Evolutionary conservation across 805 yeast species (phyloP).

Genomic region (Wickerhamomyces bovis): DNA sequence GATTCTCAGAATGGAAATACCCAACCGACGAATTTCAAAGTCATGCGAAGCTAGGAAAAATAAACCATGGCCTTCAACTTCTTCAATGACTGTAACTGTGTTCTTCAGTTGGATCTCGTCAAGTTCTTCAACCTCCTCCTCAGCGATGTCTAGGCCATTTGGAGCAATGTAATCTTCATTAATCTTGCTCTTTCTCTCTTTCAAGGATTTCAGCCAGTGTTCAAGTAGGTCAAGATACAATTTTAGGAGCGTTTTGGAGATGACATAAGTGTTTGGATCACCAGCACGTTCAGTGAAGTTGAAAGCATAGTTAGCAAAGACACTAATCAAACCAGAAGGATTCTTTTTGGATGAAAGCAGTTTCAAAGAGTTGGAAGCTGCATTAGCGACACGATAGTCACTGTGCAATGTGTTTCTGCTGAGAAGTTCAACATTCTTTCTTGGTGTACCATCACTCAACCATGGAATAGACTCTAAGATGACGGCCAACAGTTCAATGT

Average conservation of each 20-base stretch:
- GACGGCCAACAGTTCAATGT: conserved; percentile 60
- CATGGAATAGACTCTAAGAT: conserved; percentile 72
- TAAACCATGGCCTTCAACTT: conserved; percentile 91
- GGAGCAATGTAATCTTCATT: conserved; percentile 11
- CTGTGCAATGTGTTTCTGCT: conserved; percentile 72
- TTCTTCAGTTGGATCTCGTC: conserved; percentile 74
- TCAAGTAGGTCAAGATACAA: conserved; percentile 74
- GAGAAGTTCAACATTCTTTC: conserved; percentile 66
- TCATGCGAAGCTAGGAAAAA: conserved; percentile 90
- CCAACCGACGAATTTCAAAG: conserved; percentile 63
- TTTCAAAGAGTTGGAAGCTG: conserved; percentile 59
- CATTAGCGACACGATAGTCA: conserved; percentile 52
- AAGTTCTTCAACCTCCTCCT: conserved; percentile 27
- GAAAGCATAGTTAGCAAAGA: conserved; percentile 76
- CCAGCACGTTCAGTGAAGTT: conserved; percentile 68
- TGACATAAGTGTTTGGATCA: conserved; percentile 50
- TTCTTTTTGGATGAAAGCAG: conserved; percentile 61
- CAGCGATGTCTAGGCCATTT: conserved; percentile 5
- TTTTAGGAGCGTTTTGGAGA: conserved; percentile 55
- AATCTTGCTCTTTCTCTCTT: conserved; percentile 24
- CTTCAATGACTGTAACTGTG: conserved; percentile 82
- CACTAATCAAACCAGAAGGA: conserved; percentile 63
- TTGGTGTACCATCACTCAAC: conserved; percentile 52
- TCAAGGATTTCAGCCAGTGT: conserved; percentile 74
- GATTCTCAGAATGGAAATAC: conserved; percentile 65